Conservation (phyloP, 495 filamentous ascomycete species). For the Penicillium ochrochloron region DNA sequence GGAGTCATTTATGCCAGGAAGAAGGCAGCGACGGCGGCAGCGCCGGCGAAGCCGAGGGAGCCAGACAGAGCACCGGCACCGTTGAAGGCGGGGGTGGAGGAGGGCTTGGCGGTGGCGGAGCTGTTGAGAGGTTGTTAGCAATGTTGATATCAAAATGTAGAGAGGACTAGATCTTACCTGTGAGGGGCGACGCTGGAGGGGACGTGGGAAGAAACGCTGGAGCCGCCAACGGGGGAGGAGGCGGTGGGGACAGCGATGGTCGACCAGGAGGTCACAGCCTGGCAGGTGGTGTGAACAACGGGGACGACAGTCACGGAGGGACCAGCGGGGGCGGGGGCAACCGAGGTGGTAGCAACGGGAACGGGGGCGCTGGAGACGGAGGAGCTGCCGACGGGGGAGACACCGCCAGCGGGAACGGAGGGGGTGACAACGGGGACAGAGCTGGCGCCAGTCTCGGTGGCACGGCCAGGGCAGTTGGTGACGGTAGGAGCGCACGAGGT, state of each 20-base stretch:
- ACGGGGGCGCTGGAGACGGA: conserved; percentile 17
- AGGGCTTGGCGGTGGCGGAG: conserved; percentile 25
- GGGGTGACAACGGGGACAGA: conserved; percentile 25
- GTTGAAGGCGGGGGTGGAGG: conserved; percentile 47
- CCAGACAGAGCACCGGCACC: conserved; percentile 53
- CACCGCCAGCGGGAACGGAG: conserved; percentile 20
- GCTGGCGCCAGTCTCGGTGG: conserved; percentile 16
- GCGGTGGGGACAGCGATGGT: conserved; percentile 30
- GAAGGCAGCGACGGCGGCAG: conserved; percentile 55
- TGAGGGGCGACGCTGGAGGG: conserved; percentile 16
- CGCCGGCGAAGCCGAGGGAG: conserved; percentile 55
- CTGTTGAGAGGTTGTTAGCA: conserved; percentile 3
- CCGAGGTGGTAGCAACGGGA: conserved; percentile 7
- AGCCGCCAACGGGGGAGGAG: conserved; percentile 29
- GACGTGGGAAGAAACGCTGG: conserved; percentile 38
- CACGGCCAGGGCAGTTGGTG: conserved; percentile 61
- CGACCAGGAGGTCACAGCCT: conserved; percentile 15
- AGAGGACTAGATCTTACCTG: conserved; percentile 18
- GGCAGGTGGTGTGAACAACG: conserved; percentile 11
- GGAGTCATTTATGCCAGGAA: conserved; percentile 56
- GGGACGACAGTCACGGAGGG: conserved; percentile 18
- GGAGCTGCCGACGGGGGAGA: conserved; percentile 25
- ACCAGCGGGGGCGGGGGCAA: conserved; percentile 22
- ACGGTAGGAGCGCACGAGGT: conserved; percentile 64
- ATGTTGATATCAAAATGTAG: background rate